A percentile compares a stretch with the other conserved stretches of the same genome.
Evolutionary conservation across 2,329 filamentous ascomycete genomes (phyloP).

Genomic region (Sclerotinia glacialis): DNA sequence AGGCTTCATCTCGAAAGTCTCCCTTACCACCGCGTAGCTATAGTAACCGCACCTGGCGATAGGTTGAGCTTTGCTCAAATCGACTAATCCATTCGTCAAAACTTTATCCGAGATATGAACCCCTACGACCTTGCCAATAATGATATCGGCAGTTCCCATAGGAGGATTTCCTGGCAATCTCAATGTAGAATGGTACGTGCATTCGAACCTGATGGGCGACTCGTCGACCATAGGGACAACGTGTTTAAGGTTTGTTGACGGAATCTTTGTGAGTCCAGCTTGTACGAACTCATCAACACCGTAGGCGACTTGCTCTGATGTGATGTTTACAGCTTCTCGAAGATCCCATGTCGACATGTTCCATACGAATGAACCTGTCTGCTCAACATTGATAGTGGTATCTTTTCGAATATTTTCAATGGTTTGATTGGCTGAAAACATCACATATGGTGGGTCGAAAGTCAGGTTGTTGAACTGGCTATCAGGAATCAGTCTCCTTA

Average conservation of each 20-base stretch:
- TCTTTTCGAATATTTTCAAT: slow-evolving; percentile 50
- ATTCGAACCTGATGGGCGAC: slow-evolving; percentile 59
- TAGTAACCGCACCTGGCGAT: slow-evolving; percentile 61
- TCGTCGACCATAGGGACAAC: slow-evolving; percentile 52
- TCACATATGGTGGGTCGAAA: slow-evolving; percentile 61
- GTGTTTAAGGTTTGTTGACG: slow-evolving; percentile 41
- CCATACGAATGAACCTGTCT: slow-evolving; percentile 56
- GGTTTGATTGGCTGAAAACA: slow-evolving; percentile 60
- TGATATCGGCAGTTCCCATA: slow-evolving; percentile 54
- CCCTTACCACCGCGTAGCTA: slow-evolving; percentile 54
- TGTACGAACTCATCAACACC: slow-evolving; percentile 55
- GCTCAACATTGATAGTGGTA: slow-evolving; percentile 55
- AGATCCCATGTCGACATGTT: slow-evolving; percentile 57
- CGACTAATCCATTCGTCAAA: slow-evolving; percentile 53
- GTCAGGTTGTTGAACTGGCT: slow-evolving; percentile 61
- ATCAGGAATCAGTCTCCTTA: background rate
- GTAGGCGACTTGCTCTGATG: slow-evolving; percentile 49
- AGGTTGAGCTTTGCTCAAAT: slow-evolving; percentile 55
- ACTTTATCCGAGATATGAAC: slow-evolving; percentile 56
- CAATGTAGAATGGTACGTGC: slow-evolving; percentile 53
- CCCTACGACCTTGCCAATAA: slow-evolving; percentile 56
- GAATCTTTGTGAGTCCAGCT: slow-evolving; percentile 50
- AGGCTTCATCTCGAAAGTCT: slow-evolving; percentile 59
- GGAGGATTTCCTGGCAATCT: slow-evolving; percentile 55
- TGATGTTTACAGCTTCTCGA: slow-evolving; percentile 54